Conservation (phyloP, 2,329 filamentous ascomycete genomes). For the Microsporum audouinii region DNA sequence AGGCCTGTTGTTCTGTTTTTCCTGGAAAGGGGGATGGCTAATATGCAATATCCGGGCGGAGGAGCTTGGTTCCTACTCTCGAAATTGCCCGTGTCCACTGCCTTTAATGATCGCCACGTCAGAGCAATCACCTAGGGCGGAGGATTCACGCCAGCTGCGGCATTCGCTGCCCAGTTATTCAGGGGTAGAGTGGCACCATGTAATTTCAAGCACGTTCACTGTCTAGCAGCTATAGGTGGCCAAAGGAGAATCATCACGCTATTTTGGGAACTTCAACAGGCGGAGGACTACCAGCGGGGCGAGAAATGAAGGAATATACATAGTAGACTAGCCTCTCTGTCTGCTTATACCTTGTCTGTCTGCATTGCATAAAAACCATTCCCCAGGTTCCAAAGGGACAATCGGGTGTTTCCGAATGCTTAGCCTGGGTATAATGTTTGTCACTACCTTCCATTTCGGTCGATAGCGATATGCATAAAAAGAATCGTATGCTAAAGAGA, state of each 20-base stretch:
- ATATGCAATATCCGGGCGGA: background rate
- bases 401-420: constrained; percentile 1
- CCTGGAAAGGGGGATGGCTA: background rate
- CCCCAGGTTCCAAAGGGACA: background rate
- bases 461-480: background rate
- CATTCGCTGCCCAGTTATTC: background rate
- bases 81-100: background rate
- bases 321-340: too few species aligned
- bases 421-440: background rate
- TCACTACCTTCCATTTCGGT: background rate
- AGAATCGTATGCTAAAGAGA: background rate
- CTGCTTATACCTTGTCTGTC: background rate
- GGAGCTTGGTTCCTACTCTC: background rate
- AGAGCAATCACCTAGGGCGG: background rate
- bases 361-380: background rate
- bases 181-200: background rate
- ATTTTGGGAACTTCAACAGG: background rate
- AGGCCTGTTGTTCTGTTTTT: background rate
- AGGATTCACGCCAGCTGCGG: background rate
- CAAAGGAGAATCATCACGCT: background rate
- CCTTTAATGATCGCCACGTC: constrained; percentile 1
- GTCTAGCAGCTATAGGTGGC: background rate
- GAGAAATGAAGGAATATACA: background rate
- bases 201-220: background rate
- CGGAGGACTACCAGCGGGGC: background rate